A percentile compares a stretch with the other conserved stretches of the same genome.
phyloP scores from a whole-genome alignment of 2,329 filamentous ascomycete genomes.

The Aspergillus carbonarius region DNA sequence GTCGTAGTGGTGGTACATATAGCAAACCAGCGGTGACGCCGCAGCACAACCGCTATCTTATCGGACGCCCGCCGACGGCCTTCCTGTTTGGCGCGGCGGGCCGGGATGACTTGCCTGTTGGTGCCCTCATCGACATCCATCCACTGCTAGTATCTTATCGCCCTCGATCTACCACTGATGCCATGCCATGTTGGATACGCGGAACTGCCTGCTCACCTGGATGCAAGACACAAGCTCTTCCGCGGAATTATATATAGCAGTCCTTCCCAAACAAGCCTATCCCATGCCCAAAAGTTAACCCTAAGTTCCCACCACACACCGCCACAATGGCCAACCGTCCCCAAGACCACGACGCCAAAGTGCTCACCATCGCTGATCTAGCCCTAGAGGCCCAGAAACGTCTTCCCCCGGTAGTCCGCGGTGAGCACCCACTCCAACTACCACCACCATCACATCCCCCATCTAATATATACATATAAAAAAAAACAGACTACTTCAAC shows the following conservation, averaged over 20 bases:
- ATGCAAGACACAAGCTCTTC: too few relatives aligned
- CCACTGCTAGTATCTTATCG: not conserved
- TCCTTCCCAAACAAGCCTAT: too few relatives aligned
- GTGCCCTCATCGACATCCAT: not conserved
- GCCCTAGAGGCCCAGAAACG: not conserved
- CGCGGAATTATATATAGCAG: not conserved
- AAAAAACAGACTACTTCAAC: constrained; percentile 10
- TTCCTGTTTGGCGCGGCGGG: not conserved
- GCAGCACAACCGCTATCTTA: not conserved
- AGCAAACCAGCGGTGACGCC: not conserved
- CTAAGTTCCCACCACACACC: too few relatives aligned
- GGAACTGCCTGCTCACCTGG: not conserved
- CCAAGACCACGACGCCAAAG: not conserved
- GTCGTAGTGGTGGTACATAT: not conserved
- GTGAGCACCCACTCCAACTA: not conserved
- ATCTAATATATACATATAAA: not conserved
- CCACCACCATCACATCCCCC: not conserved
- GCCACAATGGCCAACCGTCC: not conserved
- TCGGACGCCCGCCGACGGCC: not conserved
- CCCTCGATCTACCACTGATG: not conserved
- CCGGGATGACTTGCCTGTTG: not conserved
- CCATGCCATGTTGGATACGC: not conserved
- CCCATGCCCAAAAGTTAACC: not conserved
- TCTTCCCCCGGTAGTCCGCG: not conserved
- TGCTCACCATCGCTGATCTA: constrained; percentile 8